These are phyloP conservation scores for Juglanconis juglandina DNA, from an alignment of 2,329 filamentous ascomycete species.

Conservation along the genomic window DNA sequence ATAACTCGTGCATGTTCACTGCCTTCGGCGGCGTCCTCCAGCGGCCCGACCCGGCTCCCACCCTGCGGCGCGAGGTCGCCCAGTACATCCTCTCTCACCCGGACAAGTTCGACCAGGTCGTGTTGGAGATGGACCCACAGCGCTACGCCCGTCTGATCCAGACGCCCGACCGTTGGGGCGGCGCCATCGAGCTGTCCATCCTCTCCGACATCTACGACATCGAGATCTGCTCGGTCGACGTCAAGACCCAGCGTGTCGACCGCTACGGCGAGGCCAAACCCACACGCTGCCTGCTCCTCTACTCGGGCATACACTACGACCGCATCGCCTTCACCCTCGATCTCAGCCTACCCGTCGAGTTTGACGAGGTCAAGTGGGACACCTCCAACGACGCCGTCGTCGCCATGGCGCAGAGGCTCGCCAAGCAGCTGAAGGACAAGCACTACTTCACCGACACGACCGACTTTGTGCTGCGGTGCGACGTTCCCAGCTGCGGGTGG, in stretches of 20 bases:
- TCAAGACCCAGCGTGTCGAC: conserved; percentile 57
- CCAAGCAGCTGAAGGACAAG: conserved; percentile 60
- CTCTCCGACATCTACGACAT: conserved; percentile 80
- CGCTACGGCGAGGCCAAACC: conserved; percentile 73
- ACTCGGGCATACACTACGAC: conserved; percentile 93
- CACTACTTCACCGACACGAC: conserved; percentile 90
- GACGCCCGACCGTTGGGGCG: conserved; percentile 80
- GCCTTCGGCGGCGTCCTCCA: conserved; percentile 81
- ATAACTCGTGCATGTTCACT: conserved; percentile 92
- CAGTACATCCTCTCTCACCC: conserved; percentile 72
- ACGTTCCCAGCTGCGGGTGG: conserved; percentile 60
- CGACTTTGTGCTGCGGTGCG: conserved; percentile 75
- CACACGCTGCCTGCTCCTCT: conserved; percentile 75
- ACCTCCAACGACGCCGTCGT: conserved; percentile 64
- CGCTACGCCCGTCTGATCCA: conserved; percentile 82
- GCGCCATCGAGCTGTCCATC: conserved; percentile 84
- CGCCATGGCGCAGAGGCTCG: conserved; percentile 61
- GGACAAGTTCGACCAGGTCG: conserved; percentile 68
- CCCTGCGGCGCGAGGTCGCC: conserved; percentile 74
- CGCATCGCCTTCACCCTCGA: conserved; percentile 70
- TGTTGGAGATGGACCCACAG: conserved; percentile 69
- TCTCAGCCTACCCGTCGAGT: conserved; percentile 62
- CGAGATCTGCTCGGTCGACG: conserved; percentile 82
- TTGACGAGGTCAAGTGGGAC: conserved; percentile 64
- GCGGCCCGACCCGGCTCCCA: conserved; percentile 41